phyloP scores from a whole-genome alignment of 345 rosid genomes.

The Brassica incana region DNA sequence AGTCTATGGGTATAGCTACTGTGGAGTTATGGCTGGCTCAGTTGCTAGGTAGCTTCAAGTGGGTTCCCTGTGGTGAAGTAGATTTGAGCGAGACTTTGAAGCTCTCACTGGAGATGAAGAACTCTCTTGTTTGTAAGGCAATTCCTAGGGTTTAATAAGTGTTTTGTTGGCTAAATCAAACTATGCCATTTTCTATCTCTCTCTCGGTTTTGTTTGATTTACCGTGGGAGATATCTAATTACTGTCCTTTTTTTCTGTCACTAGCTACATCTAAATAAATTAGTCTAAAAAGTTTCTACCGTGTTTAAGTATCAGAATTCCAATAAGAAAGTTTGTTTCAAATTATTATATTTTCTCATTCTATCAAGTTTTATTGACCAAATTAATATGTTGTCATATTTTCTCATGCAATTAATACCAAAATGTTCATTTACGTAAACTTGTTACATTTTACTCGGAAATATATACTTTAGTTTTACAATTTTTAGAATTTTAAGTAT shows the following conservation, averaged over 20 bases:
- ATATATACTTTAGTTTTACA: neutral
- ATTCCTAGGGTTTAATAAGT: conserved; percentile 26
- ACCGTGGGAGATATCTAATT: neutral
- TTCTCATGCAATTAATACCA: neutral
- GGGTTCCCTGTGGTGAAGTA: conserved; percentile 39
- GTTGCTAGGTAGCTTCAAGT: conserved; percentile 30
- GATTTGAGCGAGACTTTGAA: conserved; percentile 54
- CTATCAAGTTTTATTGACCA: neutral
- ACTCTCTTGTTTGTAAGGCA: conserved; percentile 41
- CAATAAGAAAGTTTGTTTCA: neutral
- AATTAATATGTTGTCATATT: neutral
- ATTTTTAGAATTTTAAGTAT: neutral
- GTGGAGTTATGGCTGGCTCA: conserved; percentile 42
- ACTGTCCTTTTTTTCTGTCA: neutral
- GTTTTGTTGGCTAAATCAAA: neutral
- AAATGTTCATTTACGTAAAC: neutral
- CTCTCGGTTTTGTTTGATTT: conserved; percentile 6
- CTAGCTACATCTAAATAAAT: neutral
- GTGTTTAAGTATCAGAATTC: neutral
- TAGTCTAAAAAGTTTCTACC: neutral
- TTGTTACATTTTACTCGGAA: neutral
- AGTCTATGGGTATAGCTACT: conserved; percentile 57
- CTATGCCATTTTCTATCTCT: neutral
- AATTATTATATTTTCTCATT: neutral
- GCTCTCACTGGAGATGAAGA: conserved; percentile 68